Evolutionary conservation across 2,329 filamentous ascomycete species (phyloP), one percentile per base, ranked within the genome.

Genomic region (Neocatenulostroma microsporum): DNA sequence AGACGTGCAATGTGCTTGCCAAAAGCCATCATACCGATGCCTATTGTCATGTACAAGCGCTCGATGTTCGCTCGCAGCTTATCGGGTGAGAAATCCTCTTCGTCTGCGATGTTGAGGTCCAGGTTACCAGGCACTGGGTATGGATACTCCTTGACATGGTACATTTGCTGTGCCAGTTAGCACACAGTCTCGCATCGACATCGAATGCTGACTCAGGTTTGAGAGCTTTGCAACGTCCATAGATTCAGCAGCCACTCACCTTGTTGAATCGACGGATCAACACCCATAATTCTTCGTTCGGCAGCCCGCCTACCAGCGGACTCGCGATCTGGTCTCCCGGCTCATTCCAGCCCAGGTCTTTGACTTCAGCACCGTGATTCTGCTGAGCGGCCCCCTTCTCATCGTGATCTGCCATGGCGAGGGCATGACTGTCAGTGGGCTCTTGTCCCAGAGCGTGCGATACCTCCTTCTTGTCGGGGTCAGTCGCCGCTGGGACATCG

Each of bases 21-120:
- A 12, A 76, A 72, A 0, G 67, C 70, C 28, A 86, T 70, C 10
- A 86, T 30, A 11, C 78, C 72, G 32, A 88, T 73, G 6, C 82
- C 66, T 1, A 93, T 76, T 0, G 81, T 84, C 72, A 86, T 87
- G 56, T 93, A 93, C 9, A 91, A 64, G 11, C 86, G 71, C 61
- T 93, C 86, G 3, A 91, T 57, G 36, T 82, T 86, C 2, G 80
- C 76, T 9, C 85, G 73, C 29, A 93, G 66, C 62, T 91, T 91
- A 53, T 91, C 84, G 0, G 85, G 84, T 0, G 82, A 84, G 57
- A 91, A 91, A 39, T 88, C 82, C 47, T 91, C 84, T 36, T 89
- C 80, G 25, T 87, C 80, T 4, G 84, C 80, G 38, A 85, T 80
- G 48, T 87, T 85, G 40, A 93, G 70, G 57, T 93, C 85, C 24